phyloP scores from a whole-genome alignment of 2,329 filamentous ascomycete genomes.

The Calonectria crousiana region DNA sequence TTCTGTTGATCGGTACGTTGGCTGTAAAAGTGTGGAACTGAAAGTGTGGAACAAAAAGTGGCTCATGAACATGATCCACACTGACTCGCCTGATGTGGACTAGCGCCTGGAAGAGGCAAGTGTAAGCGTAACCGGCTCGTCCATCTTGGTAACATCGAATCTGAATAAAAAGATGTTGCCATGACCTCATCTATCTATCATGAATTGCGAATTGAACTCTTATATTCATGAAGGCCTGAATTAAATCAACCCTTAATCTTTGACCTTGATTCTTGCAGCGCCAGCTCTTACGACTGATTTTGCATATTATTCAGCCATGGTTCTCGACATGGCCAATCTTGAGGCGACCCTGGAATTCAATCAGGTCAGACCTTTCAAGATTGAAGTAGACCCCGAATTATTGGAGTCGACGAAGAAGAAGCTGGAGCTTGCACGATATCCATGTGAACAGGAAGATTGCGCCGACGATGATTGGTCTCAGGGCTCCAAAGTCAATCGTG shows the following conservation, averaged over 20 bases:
- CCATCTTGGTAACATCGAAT: too few relatives aligned
- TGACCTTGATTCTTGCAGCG: not conserved
- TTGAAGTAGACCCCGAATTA: constrained; percentile 25
- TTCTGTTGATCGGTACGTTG: too few relatives aligned
- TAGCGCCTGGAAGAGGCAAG: not conserved
- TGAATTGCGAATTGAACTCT: not conserved
- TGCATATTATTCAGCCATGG: not conserved
- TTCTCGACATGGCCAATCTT: not conserved
- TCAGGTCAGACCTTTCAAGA: not conserved
- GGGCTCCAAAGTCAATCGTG: constrained; percentile 24
- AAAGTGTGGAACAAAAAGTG: too few relatives aligned
- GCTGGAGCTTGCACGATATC: constrained; percentile 19
- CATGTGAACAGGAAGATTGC: constrained; percentile 24
- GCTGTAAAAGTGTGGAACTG: not conserved
- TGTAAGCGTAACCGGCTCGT: not conserved
- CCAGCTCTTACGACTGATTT: not conserved
- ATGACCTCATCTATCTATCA: not conserved
- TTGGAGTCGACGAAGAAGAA: constrained; percentile 22
- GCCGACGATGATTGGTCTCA: constrained; percentile 28
- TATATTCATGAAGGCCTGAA: not conserved
- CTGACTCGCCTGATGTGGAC: not conserved
- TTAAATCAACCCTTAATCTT: not conserved
- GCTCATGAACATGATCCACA: not conserved
- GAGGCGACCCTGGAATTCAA: not conserved
- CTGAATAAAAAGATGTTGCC: not conserved